A percentile compares a stretch with the other conserved stretches of the same genome.
phyloP scores from a whole-genome alignment of 2,329 filamentous ascomycete genomes.

The Grosmannia clavigera region DNA sequence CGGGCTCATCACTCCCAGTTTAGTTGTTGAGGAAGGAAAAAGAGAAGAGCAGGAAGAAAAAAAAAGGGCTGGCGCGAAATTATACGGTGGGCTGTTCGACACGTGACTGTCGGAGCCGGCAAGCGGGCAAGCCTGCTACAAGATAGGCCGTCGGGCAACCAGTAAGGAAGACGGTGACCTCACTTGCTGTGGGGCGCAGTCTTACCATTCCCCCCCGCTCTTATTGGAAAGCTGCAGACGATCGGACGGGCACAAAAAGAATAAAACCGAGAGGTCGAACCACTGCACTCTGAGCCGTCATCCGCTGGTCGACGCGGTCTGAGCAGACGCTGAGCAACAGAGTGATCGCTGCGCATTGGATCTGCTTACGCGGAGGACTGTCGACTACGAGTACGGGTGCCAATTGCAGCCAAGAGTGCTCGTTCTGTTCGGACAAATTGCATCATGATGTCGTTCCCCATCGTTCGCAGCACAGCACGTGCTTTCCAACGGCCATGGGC shows the following conservation, averaged over 20 bases:
- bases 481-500: slow-evolving; percentile 30
- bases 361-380: neutral
- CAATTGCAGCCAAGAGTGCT: neutral
- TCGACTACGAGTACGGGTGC: neutral
- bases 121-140: neutral
- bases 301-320: neutral
- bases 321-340: neutral
- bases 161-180: neutral
- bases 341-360: neutral
- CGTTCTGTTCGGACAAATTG: neutral
- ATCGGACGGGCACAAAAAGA: neutral
- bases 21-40: slow-evolving; percentile 55
- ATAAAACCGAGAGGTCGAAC: neutral
- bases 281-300: neutral
- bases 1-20: slow-evolving; percentile 67
- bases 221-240: neutral
- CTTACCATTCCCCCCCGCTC: neutral
- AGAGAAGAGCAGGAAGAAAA: slow-evolving; percentile 14
- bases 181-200: neutral
- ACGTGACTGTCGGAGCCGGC: neutral
- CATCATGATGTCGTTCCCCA: slow-evolving; percentile 31
- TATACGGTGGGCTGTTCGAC: neutral
- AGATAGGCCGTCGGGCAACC: neutral
- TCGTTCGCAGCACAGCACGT: slow-evolving; percentile 35
- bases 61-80: slow-evolving; percentile 8